These are phyloP conservation scores for Pelargonium australe DNA, from an alignment of 441 rosid genomes.

Conservation along the genomic window DNA sequence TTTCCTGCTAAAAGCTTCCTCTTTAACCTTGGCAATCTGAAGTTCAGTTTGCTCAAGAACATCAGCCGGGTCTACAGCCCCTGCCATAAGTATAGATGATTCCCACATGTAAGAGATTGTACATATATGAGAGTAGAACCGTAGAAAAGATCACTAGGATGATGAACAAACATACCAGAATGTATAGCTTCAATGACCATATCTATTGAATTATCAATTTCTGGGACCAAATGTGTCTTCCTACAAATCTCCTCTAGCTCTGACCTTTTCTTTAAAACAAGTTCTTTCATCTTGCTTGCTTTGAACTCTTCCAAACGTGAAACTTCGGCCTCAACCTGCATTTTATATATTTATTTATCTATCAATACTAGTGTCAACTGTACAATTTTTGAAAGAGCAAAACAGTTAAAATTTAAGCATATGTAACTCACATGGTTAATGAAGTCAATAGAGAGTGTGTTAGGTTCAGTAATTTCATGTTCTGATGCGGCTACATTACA, in stretches of 20 bases:
- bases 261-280: slow-evolving; percentile 79
- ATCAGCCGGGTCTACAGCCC: slow-evolving; percentile 51
- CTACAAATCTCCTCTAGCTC: slow-evolving; percentile 89
- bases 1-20: slow-evolving; percentile 81
- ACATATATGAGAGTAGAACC: neutral
- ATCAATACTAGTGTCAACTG: too few species aligned
- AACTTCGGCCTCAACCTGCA: slow-evolving; percentile 88
- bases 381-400: neutral
- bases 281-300: slow-evolving; percentile 95
- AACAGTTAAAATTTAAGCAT: slow-evolving; percentile 8
- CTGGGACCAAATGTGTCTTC: slow-evolving; percentile 78
- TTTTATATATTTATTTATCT: slow-evolving; percentile 5
- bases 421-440: slow-evolving; percentile 58
- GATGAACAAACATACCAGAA: slow-evolving; percentile 44
- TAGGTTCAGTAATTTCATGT: slow-evolving; percentile 81
- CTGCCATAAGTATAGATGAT: slow-evolving; percentile 24
- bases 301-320: slow-evolving; percentile 77
- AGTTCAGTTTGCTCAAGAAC: slow-evolving; percentile 74
- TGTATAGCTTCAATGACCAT: slow-evolving; percentile 65
- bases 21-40: slow-evolving; percentile 73
- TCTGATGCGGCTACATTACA: slow-evolving; percentile 93
- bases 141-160: too few species aligned
- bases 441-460: slow-evolving; percentile 72
- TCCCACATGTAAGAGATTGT: neutral
- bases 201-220: slow-evolving; percentile 54